Conservation (phyloP, 441 rosid species). For the Pelargonium australe region DNA sequence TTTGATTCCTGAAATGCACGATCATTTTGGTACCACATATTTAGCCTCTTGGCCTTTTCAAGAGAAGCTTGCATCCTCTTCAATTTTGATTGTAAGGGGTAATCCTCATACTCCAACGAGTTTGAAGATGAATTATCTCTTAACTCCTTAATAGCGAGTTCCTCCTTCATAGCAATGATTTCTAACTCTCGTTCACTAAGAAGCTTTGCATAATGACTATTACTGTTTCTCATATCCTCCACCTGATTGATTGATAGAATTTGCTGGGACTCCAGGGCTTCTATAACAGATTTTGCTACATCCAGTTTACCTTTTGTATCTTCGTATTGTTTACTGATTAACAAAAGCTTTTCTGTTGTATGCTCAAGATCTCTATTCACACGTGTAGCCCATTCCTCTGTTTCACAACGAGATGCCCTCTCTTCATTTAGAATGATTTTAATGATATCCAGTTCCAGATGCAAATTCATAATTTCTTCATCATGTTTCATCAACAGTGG, state of each 20-base stretch:
- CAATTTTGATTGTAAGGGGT: slow-evolving; percentile 43
- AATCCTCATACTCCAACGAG: slow-evolving; percentile 30
- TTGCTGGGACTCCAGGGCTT: slow-evolving; percentile 85
- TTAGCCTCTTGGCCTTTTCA: slow-evolving; percentile 77
- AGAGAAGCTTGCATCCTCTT: slow-evolving; percentile 88
- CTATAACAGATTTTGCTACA: slow-evolving; percentile 64
- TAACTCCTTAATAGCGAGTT: slow-evolving; percentile 41
- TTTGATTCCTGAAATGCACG: slow-evolving; percentile 54
- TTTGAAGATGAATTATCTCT: slow-evolving; percentile 36
- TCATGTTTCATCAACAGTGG: slow-evolving; percentile 36
- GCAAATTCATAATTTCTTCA: slow-evolving; percentile 73
- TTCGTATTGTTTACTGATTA: slow-evolving; percentile 42
- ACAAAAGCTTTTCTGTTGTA: slow-evolving; percentile 40
- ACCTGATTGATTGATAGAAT: slow-evolving; percentile 55
- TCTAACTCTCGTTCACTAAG: slow-evolving; percentile 53
- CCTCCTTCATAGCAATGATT: slow-evolving; percentile 46
- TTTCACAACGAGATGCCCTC: slow-evolving; percentile 43
- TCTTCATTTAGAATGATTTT: slow-evolving; percentile 84
- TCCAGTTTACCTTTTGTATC: slow-evolving; percentile 41
- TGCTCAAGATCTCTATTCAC: slow-evolving; percentile 53
- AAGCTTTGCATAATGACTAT: slow-evolving; percentile 41
- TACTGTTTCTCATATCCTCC: slow-evolving; percentile 57
- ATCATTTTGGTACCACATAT: slow-evolving; percentile 59
- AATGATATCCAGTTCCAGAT: slow-evolving; percentile 78
- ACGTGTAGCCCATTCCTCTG: slow-evolving; percentile 39